These are phyloP conservation scores for Yamadazyma kitorensis DNA, from an alignment of 805 yeast genomes.

Conservation along the genomic window DNA sequence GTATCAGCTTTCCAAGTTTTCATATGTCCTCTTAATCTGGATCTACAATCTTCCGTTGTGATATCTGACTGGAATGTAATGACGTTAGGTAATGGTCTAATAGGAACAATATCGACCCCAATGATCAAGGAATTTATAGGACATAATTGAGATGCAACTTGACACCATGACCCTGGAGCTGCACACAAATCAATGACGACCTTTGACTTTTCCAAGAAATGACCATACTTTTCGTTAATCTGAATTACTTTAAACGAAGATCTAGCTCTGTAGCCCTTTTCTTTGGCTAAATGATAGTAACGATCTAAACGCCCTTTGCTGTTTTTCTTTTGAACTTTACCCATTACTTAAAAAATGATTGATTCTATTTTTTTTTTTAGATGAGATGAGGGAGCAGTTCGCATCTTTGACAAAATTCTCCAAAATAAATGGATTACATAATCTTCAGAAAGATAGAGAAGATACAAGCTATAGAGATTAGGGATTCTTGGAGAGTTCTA, in stretches of 20 bases:
- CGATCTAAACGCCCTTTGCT: constrained; percentile 99
- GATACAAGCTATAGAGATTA: no score
- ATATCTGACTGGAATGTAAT: constrained; percentile 95
- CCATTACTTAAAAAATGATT: constrained; percentile 62
- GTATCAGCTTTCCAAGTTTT: constrained; percentile 99
- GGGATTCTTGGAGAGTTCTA: no score
- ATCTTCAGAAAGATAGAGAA: no score
- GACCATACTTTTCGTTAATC: constrained; percentile 94
- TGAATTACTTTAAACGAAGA: constrained; percentile 95
- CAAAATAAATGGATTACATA: no score
- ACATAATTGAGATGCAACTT: constrained; percentile 91
- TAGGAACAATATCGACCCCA: constrained; percentile 98
- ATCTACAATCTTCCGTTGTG: constrained; percentile 96
- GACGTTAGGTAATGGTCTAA: constrained; percentile 92
- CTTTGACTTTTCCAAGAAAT: constrained; percentile 88
- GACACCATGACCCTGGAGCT: constrained; percentile 96
- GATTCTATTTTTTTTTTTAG: constrained; percentile 6
- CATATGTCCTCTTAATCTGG: constrained; percentile 90
- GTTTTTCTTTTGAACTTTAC: constrained; percentile 89
- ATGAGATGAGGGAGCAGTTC: constrained; percentile 12
- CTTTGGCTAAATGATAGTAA: constrained; percentile 94
- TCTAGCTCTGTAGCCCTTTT: constrained; percentile 98
- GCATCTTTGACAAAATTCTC: no score
- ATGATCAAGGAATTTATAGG: constrained; percentile 91
- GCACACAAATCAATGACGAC: constrained; percentile 98